Evolutionary conservation across 257 asterid species (phyloP), one percentile per base, ranked within the genome.

Genomic region (Primulina eburnea): DNA sequence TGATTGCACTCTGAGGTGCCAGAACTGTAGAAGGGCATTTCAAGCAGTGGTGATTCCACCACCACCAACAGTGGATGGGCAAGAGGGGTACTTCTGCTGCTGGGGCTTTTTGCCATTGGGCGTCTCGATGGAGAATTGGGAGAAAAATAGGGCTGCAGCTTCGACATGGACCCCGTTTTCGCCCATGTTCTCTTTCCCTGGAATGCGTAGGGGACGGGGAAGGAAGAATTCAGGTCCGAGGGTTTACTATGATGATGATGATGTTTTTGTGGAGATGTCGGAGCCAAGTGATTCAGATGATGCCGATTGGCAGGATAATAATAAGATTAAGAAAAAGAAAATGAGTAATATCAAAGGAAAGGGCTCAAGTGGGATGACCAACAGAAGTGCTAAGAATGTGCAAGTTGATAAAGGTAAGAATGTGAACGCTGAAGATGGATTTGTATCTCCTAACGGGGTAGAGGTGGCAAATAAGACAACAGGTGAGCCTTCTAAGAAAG

Each of bases 81-180:
- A 84, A 73, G 91, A 87, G 11, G 86, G 79, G 21, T 85, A 88
- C 77, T 87, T 88, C 69, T 92, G 96, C 72, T 90, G 96, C 75
- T 92, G 98, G 98, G 97, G 93, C 8, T 84, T 83, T 76, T 75
- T 90, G 76, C 98, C 98, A 5, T 30, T 92, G 78, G 98, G 95
- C 29, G 82, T 92, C 50, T 83, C 92, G 0, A 76, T 72, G 86
- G 83, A 71, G 55, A 65, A 69, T 76, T 84, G 81, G 82, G 79
- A 84, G 87, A 92, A 79, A 78, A 76, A 76, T 67, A 85, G 58
- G 65, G 84, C 73, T 10, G 76, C 76, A 52, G 74, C 81, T 40
- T 75, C 90, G 3, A 29, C 77, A 62, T 92, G 98, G 98, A 80
- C 96, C 11, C 98, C 96, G 0, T 92, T 92, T 87, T 85, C 96